Evolutionary conservation across 2,329 filamentous ascomycete species (phyloP).

Genomic region (Microsporum audouinii): DNA sequence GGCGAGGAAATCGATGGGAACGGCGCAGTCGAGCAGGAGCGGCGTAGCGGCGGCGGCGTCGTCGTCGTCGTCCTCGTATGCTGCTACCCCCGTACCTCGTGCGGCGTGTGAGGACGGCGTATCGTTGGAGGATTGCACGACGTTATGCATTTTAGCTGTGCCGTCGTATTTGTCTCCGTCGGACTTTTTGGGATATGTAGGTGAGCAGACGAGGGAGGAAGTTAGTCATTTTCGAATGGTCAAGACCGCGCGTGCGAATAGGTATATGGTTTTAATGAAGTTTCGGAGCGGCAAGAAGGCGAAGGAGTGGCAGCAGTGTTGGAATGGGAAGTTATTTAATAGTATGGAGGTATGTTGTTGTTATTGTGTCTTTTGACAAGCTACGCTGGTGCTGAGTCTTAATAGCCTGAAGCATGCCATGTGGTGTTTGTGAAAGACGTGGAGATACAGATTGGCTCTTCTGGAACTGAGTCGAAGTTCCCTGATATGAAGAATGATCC

Average conservation of each 20-base stretch:
- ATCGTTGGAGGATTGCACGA: constrained; percentile 56
- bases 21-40: constrained; percentile 6
- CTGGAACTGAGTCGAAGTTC: constrained; percentile 39
- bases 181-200: constrained; percentile 84
- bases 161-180: constrained; percentile 86
- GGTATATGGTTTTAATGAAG: constrained; percentile 93
- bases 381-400: constrained; percentile 9
- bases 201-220: constrained; percentile 70
- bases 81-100: neutral
- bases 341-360: constrained; percentile 60
- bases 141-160: constrained; percentile 84
- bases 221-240: constrained; percentile 94
- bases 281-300: constrained; percentile 68
- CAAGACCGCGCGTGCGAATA: constrained; percentile 73
- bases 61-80: neutral
- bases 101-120: neutral
- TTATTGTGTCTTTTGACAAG: neutral
- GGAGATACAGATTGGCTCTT: constrained; percentile 45
- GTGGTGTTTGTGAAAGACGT: constrained; percentile 91
- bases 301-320: constrained; percentile 67
- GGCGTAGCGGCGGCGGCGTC: constrained; percentile 8
- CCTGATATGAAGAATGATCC: constrained; percentile 54
- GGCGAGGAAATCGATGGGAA: constrained; percentile 16
- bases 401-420: constrained; percentile 79
- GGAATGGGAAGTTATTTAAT: constrained; percentile 90